Conservation (phyloP, 108 stramenopile genomes). For the Nannochloropsis oceanica region DNA sequence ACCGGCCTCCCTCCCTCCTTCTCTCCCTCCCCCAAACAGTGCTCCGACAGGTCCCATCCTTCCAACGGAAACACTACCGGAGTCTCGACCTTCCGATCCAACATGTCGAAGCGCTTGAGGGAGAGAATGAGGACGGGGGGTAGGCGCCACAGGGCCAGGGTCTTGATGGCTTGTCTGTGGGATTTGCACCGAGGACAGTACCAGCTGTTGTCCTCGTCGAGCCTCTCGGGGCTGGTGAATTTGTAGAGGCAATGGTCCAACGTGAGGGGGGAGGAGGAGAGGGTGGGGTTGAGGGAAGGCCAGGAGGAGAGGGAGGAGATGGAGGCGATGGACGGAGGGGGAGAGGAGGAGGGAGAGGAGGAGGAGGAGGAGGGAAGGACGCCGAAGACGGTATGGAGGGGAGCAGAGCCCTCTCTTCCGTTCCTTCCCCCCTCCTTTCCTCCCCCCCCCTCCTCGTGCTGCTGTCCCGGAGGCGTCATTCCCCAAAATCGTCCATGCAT, state of each 20-base stretch:
- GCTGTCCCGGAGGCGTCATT: background rate
- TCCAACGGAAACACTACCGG: background rate
- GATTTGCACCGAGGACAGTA: conserved; percentile 51
- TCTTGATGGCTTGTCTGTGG: conserved; percentile 57
- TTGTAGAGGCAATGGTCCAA: conserved; percentile 59
- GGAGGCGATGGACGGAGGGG: background rate
- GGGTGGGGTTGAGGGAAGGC: background rate
- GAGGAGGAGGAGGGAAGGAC: background rate
- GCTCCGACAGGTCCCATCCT: background rate
- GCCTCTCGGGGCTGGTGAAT: conserved; percentile 56
- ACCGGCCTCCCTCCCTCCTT: background rate
- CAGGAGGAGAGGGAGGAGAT: background rate
- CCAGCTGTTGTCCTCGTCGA: conserved; percentile 62
- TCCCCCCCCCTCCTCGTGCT: background rate
- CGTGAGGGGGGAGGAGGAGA: conserved; percentile 29
- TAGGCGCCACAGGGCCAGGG: conserved; percentile 62
- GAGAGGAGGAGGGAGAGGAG: background rate
- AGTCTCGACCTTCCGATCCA: conserved; percentile 25
- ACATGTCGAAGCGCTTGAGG: conserved; percentile 77
- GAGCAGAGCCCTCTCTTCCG: background rate
- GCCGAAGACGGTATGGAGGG: background rate
- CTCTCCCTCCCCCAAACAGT: background rate
- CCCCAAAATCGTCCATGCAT: background rate
- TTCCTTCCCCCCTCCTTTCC: background rate
- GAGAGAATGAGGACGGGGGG: conserved; percentile 77